Base-by-base conservation (phyloP, 2,329 filamentous ascomycete genomes). In the Talaromyces piceae region DNA sequence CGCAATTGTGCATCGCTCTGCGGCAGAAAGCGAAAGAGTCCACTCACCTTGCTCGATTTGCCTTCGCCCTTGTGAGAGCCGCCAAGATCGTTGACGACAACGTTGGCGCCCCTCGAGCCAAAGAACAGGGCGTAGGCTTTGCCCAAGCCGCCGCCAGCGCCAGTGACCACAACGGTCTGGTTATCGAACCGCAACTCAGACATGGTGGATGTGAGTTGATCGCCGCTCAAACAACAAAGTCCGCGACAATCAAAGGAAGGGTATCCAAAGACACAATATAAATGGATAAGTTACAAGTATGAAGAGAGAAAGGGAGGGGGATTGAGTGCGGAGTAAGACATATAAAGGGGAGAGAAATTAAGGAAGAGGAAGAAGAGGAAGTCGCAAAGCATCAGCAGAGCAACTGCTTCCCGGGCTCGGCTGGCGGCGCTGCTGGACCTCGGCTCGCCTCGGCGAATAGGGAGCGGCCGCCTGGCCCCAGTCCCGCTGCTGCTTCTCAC, bases 71-170 rank as follows among this genome's bases (percentile, higher is more conserved):
- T 91, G 78, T 93, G 91, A 44, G 90, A 93, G 47, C 82, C 88
- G 56, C 93, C 93, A 47, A 97, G 80, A 68, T 98, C 93, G 71
- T 98, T 98, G 63, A 98, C 93, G 45, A 98, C 91, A 61, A 95
- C 87, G 71, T 86, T 94, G 61, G 90, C 93, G 64, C 93, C 93
- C 66, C 91, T 83, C 51, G 88, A 90, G 53, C 81, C 93, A 67
- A 95, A 97, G 78, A 95, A 97, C 54, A 85, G 76, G 60, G 87
- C 86, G 73, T 94, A 94, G 67, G 84, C 84, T 72, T 84, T 88
- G 58, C 88, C 88, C 51, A 93, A 73, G 58, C 88, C 88, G 69
- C 86, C 88, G 57, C 88, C 88, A 56, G 88, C 88, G 63, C 88
- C 89, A 45, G 88, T 95, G 59, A 95, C 84, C 59, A 95, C 88